Evolutionary conservation across 257 asterid genomes (phyloP).

Genomic region (Lithospermum erythrorhizon): DNA sequence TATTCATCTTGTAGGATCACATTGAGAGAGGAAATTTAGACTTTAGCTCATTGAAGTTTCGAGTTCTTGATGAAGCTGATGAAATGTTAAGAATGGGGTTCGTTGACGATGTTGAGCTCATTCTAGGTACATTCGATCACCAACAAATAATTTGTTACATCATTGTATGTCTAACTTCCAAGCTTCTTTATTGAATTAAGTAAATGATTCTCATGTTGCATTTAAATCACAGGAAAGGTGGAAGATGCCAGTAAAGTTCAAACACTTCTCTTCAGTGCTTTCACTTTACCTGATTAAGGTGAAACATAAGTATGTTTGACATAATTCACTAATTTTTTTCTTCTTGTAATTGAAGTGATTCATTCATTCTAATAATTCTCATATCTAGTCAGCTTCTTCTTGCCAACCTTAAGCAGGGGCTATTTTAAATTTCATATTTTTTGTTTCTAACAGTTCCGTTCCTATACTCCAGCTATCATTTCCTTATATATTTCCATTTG

Average conservation of each 20-base stretch:
- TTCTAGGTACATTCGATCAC: constrained; percentile 51
- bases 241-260: constrained; percentile 76
- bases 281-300: constrained; percentile 88
- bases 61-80: constrained; percentile 98
- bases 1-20: constrained; percentile 50
- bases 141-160: neutral
- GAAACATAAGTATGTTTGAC: constrained; percentile 40
- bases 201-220: neutral
- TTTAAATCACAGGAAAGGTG: constrained; percentile 54
- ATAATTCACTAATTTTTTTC: too few relatives aligned
- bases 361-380: neutral
- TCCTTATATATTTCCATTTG: neutral
- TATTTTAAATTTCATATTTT: too few relatives aligned
- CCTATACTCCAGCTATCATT: neutral
- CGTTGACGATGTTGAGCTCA: constrained; percentile 95
- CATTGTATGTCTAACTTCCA: neutral
- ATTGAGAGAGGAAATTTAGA: constrained; percentile 70
- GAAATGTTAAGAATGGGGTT: constrained; percentile 99
- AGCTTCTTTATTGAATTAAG: neutral
- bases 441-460: neutral
- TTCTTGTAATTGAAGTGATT: too few relatives aligned
- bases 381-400: neutral
- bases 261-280: constrained; percentile 94
- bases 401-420: neutral
- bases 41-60: constrained; percentile 65